Conservation (phyloP, 495 filamentous ascomycete genomes). For the Aspergillus sparsus region DNA sequence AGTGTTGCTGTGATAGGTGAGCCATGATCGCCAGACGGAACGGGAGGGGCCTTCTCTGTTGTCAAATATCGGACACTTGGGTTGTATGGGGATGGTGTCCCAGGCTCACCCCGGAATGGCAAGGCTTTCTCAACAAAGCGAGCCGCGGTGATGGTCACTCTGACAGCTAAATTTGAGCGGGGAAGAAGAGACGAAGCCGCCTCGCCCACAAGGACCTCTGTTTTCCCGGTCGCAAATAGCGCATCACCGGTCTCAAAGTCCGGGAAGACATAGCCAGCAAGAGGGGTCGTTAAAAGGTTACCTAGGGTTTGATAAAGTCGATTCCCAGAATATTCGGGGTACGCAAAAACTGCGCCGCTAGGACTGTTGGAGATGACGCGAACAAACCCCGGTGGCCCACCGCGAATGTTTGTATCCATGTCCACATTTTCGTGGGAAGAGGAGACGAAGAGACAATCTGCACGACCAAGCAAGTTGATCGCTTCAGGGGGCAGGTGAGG, state of each 20-base stretch:
- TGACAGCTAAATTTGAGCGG: slow-evolving; percentile 69
- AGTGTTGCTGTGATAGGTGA: slow-evolving; percentile 50
- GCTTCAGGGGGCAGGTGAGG: slow-evolving; percentile 47
- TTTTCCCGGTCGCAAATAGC: slow-evolving; percentile 67
- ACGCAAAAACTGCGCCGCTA: slow-evolving; percentile 56
- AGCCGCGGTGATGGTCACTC: slow-evolving; percentile 59
- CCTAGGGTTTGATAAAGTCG: slow-evolving; percentile 79
- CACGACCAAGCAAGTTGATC: slow-evolving; percentile 58
- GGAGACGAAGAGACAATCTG: slow-evolving; percentile 78
- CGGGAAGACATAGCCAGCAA: slow-evolving; percentile 65
- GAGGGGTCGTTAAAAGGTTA: slow-evolving; percentile 65
- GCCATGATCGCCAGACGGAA: slow-evolving; percentile 22
- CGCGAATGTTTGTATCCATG: slow-evolving; percentile 87
- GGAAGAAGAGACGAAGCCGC: slow-evolving; percentile 61
- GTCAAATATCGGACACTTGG: slow-evolving; percentile 58
- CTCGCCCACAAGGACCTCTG: slow-evolving; percentile 63
- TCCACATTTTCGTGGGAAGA: slow-evolving; percentile 57
- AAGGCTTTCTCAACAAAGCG: slow-evolving; percentile 63
- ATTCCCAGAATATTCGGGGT: slow-evolving; percentile 82
- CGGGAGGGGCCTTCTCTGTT: slow-evolving; percentile 43
- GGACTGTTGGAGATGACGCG: slow-evolving; percentile 56
- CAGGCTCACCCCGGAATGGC: slow-evolving; percentile 61
- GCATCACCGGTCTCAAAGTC: slow-evolving; percentile 70
- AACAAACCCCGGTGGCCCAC: slow-evolving; percentile 73
- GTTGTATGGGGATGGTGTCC: slow-evolving; percentile 71